Percentiles rank a stretch among this genome's conserved stretches.
phyloP scores from a whole-genome alignment of 176 grass and related monocot genomes.

The Phragmites australis region DNA sequence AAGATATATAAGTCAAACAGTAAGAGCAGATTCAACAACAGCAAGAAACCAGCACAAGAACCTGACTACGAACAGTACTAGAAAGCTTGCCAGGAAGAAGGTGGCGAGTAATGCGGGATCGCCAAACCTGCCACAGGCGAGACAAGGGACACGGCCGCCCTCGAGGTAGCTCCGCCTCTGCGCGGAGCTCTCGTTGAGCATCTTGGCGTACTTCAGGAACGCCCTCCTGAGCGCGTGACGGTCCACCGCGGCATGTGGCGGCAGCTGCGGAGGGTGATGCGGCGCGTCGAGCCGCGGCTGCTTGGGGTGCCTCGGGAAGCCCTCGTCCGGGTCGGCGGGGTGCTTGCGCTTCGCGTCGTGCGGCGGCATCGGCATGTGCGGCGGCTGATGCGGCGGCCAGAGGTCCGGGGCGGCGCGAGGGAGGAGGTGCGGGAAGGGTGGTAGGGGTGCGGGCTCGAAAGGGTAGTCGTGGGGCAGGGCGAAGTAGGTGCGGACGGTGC shows the following conservation, averaged over 20 bases:
- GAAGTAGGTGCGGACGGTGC: conserved; percentile 65
- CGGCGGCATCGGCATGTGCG: conserved; percentile 24
- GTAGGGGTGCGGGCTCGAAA: conserved; percentile 38
- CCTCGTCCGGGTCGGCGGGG: conserved; percentile 46
- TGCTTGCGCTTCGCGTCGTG: conserved; percentile 56
- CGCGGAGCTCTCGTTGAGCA: conserved; percentile 57
- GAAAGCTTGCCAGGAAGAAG: conserved; percentile 46
- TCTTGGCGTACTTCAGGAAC: conserved; percentile 84
- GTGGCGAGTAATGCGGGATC: conserved; percentile 33
- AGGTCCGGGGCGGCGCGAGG: conserved; percentile 34
- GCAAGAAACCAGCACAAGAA: conserved; percentile 44
- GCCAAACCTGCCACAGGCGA: conserved; percentile 91
- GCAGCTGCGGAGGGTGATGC: conserved; percentile 19
- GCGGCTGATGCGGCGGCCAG: conserved; percentile 47
- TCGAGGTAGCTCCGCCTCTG: conserved; percentile 75
- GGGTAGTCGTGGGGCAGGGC: conserved; percentile 66
- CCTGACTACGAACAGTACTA: conserved; percentile 41
- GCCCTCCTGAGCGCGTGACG: conserved; percentile 54
- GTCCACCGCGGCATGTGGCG: conserved; percentile 38
- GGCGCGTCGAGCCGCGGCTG: conserved; percentile 52
- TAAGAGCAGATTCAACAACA: conserved; percentile 40
- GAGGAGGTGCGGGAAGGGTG: conserved; percentile 33
- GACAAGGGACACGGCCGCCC: conserved; percentile 63
- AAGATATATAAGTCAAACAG: conserved; percentile 30
- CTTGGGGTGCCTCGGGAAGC: conserved; percentile 62